phyloP scores from a whole-genome alignment of 768 basidiomycete species.

The Naganishia vaughanmartiniae region DNA sequence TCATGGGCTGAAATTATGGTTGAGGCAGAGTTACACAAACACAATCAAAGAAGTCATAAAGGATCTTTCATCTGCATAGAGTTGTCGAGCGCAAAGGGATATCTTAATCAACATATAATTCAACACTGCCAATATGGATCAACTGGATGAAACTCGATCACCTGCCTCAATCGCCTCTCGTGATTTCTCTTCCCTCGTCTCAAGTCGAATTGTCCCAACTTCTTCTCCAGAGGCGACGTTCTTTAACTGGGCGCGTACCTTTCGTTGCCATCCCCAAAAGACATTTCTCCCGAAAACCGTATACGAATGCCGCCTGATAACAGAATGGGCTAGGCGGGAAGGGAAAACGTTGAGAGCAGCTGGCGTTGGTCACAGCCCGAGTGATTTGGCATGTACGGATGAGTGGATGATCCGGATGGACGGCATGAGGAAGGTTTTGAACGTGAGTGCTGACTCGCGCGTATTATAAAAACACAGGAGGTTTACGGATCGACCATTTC shows the following conservation, averaged over 20 bases:
- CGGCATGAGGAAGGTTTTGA: constrained; percentile 65
- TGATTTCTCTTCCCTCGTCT: constrained; percentile 1
- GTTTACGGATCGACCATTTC: too few species aligned
- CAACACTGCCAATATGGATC: not conserved
- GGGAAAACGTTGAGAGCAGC: constrained; percentile 71
- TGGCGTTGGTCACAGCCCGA: constrained; percentile 89
- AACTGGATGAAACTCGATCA: not conserved
- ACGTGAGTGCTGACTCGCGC: constrained; percentile 60
- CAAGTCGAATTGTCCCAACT: constrained; percentile 4
- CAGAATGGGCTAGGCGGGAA: constrained; percentile 77
- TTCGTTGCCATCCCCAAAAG: constrained; percentile 50
- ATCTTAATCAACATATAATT: too few species aligned
- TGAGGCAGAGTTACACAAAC: not conserved
- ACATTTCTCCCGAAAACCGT: constrained; percentile 8
- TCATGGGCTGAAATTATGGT: constrained; percentile 2
- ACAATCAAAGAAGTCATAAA: not conserved
- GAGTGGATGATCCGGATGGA: constrained; percentile 77
- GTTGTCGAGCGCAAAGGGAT: not conserved
- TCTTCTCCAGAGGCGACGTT: constrained; percentile 54
- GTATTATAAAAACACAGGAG: too few species aligned
- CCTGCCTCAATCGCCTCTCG: constrained; percentile 11
- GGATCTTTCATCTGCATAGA: not conserved
- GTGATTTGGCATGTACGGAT: constrained; percentile 84
- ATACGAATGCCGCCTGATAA: constrained; percentile 55
- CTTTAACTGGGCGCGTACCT: constrained; percentile 84